phyloP scores from a whole-genome alignment of 768 basidiomycete species.

The Boletales sp. region DNA sequence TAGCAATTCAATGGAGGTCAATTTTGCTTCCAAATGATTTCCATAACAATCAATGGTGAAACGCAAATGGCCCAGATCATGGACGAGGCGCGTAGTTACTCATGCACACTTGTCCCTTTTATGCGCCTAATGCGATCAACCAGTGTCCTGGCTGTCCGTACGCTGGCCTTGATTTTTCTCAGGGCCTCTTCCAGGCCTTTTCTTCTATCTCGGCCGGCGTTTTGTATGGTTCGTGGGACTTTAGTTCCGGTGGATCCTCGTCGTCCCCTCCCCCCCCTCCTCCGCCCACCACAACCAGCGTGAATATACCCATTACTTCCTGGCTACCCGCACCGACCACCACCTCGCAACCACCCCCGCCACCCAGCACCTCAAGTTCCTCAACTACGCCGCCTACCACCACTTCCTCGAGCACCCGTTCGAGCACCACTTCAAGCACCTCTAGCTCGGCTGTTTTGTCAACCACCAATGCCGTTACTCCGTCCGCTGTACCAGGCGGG shows the following conservation, averaged over 20 bases:
- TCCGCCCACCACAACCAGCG: constrained; percentile 12
- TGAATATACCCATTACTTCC: constrained; percentile 17
- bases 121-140: not conserved
- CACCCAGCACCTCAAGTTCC: constrained; percentile 14
- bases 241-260: constrained; percentile 24
- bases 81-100: constrained; percentile 47
- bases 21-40: constrained; percentile 60
- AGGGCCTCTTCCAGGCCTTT: constrained; percentile 65
- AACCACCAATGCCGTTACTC: constrained; percentile 11
- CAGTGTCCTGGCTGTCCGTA: constrained; percentile 68
- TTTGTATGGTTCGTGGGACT: constrained; percentile 58
- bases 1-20: constrained; percentile 55
- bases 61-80: constrained; percentile 53
- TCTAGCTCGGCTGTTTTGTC: constrained; percentile 12
- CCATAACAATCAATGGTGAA: constrained; percentile 58
- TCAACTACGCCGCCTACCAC: constrained; percentile 1
- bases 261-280: constrained; percentile 17
- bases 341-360: constrained; percentile 10
- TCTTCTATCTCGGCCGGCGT: constrained; percentile 46
- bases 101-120: not conserved
- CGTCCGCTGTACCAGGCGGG: constrained; percentile 8
- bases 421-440: too few species aligned
- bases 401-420: constrained; percentile 4
- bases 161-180: constrained; percentile 65
- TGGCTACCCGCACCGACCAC: constrained; percentile 17